phyloP scores from a whole-genome alignment of 225 moss, liverwort and hornwort genomes.

The Climacium dendroides region DNA sequence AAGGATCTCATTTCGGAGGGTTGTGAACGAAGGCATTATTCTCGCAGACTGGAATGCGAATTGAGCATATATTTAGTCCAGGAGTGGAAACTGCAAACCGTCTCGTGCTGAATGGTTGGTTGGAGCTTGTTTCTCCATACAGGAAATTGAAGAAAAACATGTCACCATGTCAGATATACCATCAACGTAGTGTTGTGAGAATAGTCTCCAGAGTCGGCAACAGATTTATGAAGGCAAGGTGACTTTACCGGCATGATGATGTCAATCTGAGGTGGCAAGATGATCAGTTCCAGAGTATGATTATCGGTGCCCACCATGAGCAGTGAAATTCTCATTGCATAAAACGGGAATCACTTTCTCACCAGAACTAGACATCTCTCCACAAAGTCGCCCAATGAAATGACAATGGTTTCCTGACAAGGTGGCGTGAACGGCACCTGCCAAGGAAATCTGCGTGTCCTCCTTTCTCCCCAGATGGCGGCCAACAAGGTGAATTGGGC shows the following conservation, averaged over 20 bases:
- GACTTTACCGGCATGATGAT: neutral
- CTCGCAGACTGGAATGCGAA: neutral
- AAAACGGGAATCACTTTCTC: neutral
- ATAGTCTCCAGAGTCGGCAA: neutral
- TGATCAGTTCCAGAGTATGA: neutral
- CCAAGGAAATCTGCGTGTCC: neutral
- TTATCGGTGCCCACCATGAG: neutral
- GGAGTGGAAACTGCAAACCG: neutral
- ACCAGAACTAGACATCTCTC: neutral
- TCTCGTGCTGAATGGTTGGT: neutral
- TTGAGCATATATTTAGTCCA: neutral
- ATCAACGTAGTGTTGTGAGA: neutral
- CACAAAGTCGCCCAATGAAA: neutral
- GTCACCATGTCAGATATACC: neutral
- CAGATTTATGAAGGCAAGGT: neutral
- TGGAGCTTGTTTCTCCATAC: neutral
- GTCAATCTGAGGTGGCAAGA: neutral
- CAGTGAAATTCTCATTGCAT: neutral
- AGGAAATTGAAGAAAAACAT: neutral
- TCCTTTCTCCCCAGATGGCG: neutral
- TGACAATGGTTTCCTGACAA: neutral
- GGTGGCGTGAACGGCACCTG: neutral
- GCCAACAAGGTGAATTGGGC: conserved; percentile 49
- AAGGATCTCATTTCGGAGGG: neutral
- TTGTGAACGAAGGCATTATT: neutral